Percentiles rank a stretch among this genome's conserved stretches.
Conservation (phyloP, 805 yeast genomes). For the Helenozyma baotianmanensis region DNA sequence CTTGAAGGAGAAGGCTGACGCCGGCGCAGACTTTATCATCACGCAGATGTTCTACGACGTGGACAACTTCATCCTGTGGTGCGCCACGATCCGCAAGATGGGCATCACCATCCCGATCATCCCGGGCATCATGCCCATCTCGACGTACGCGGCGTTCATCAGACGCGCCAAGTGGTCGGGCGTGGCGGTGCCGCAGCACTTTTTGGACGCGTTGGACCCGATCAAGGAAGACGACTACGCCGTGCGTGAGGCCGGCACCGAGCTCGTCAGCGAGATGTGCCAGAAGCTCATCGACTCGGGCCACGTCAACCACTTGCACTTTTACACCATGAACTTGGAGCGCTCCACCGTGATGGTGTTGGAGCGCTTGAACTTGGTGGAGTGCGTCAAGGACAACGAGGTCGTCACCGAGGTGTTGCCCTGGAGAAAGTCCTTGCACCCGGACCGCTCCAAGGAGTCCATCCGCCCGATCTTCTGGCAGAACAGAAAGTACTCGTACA, state of each 20-base stretch:
- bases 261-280: constrained; percentile 82
- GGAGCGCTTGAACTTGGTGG: constrained; percentile 63
- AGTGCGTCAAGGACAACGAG: constrained; percentile 34
- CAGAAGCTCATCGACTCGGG: constrained; percentile 64
- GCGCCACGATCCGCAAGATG: constrained; percentile 56
- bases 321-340: constrained; percentile 97
- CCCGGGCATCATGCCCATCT: constrained; percentile 98
- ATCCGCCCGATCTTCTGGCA: constrained; percentile 97
- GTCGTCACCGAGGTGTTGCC: constrained; percentile 51
- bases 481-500: constrained; percentile 84
- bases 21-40: constrained; percentile 89
- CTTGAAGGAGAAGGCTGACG: constrained; percentile 85
- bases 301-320: constrained; percentile 79
- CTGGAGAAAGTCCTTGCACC: constrained; percentile 90
- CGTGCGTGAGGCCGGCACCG: constrained; percentile 82
- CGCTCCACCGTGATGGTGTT: constrained; percentile 84
- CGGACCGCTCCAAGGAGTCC: constrained; percentile 70
- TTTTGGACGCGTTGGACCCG: constrained; percentile 66
- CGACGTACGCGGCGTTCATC: constrained; percentile 88
- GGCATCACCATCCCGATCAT: constrained; percentile 85
- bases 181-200: constrained; percentile 70
- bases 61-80: constrained; percentile 82
- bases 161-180: constrained; percentile 96
- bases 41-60: constrained; percentile 98
- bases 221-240: constrained; percentile 85